Evolutionary conservation across 495 filamentous ascomycete species (phyloP).

Genomic region (Penicillium simplicissimum): DNA sequence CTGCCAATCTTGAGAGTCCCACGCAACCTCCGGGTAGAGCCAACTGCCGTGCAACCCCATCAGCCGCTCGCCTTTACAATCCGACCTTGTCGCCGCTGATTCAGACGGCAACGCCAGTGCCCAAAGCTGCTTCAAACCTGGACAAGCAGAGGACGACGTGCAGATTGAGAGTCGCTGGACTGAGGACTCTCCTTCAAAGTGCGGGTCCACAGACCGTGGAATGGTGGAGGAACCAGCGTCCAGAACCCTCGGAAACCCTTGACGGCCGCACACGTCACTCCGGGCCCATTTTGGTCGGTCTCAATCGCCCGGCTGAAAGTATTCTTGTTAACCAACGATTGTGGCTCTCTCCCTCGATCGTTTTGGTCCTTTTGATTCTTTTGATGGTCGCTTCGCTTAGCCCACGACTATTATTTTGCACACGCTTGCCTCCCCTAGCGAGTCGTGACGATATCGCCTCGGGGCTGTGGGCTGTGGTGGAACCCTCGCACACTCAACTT

Average conservation of each 20-base stretch:
- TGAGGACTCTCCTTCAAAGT: neutral
- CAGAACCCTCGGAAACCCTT: constrained; percentile 12
- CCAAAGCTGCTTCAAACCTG: neutral
- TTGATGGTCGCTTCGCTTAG: constrained; percentile 5
- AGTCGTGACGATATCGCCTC: neutral
- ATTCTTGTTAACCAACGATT: neutral
- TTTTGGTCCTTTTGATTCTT: constrained; percentile 14
- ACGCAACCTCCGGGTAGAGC: neutral
- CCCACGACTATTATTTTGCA: constrained; percentile 8
- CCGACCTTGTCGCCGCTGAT: neutral
- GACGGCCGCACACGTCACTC: constrained; percentile 30
- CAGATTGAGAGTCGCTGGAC: neutral
- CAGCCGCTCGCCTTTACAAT: constrained; percentile 13
- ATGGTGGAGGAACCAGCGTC: constrained; percentile 9
- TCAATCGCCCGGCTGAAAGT: neutral
- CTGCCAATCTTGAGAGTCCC: neutral
- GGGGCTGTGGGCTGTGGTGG: neutral
- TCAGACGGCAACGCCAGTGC: neutral
- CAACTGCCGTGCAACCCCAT: constrained; percentile 8
- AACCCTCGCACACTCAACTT: neutral
- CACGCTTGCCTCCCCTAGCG: constrained; percentile 7
- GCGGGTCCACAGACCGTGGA: constrained; percentile 8
- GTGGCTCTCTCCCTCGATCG: neutral
- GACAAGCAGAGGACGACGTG: neutral
- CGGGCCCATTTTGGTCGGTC: constrained; percentile 4